Evolutionary conservation across 2,329 filamentous ascomycete genomes (phyloP).

Genomic region (Pseudomassariella vexata): DNA sequence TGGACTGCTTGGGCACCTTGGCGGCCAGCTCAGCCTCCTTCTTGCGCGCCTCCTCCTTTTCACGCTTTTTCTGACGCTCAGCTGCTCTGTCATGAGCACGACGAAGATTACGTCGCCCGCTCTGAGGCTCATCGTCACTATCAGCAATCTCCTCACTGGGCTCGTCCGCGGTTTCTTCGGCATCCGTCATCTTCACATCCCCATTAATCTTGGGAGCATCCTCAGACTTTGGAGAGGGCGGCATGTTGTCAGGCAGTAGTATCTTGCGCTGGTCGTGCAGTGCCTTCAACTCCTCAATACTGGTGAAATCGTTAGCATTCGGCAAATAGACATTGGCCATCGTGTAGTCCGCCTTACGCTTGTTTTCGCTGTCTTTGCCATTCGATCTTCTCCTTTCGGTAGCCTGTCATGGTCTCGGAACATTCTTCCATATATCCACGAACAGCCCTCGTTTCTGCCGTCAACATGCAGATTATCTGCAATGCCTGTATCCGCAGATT

Average conservation of each 20-base stretch:
- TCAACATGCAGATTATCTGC: slow-evolving; percentile 81
- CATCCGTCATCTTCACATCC: slow-evolving; percentile 57
- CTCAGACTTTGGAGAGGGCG: slow-evolving; percentile 49
- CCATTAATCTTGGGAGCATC: slow-evolving; percentile 43
- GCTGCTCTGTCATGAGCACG: slow-evolving; percentile 63
- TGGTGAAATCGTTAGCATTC: slow-evolving; percentile 30
- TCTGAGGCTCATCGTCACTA: slow-evolving; percentile 61
- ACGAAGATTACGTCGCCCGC: slow-evolving; percentile 46
- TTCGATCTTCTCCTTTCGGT: slow-evolving; percentile 93
- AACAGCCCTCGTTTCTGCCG: slow-evolving; percentile 78
- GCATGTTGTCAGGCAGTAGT: slow-evolving; percentile 65
- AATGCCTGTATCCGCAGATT: slow-evolving; percentile 77
- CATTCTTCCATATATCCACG: slow-evolving; percentile 88
- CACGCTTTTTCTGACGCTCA: slow-evolving; percentile 71
- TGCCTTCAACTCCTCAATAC: slow-evolving; percentile 63
- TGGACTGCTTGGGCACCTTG: slow-evolving; percentile 73
- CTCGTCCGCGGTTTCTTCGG: slow-evolving; percentile 56
- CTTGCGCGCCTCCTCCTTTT: slow-evolving; percentile 63
- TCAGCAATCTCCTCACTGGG: slow-evolving; percentile 59
- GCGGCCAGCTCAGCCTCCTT: slow-evolving; percentile 59
- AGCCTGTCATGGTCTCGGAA: slow-evolving; percentile 87
- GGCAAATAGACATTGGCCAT: neutral
- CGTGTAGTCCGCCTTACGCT: slow-evolving; percentile 42
- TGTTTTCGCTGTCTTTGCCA: slow-evolving; percentile 73
- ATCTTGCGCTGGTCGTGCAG: slow-evolving; percentile 71